A percentile compares a stretch with the other conserved stretches of the same genome.
Evolutionary conservation across 805 yeast genomes (phyloP).

Genomic region (Yarrowia alimentaria): DNA sequence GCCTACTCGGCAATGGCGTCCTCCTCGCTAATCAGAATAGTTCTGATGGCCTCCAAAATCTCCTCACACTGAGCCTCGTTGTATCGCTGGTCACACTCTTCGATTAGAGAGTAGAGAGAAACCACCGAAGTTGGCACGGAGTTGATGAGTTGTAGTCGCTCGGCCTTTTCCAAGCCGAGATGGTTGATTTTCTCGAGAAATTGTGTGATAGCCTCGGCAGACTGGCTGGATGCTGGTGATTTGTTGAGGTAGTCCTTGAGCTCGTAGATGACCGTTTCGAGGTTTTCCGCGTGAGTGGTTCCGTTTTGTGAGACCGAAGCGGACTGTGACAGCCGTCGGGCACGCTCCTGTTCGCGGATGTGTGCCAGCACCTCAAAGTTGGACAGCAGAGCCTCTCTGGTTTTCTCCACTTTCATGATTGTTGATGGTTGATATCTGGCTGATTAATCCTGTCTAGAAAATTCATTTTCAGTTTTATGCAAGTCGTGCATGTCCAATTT

Average conservation of each 20-base stretch:
- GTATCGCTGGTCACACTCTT: constrained; percentile 88
- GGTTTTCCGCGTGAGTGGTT: constrained; percentile 32
- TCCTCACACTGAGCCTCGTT: constrained; percentile 61
- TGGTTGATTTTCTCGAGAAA: constrained; percentile 46
- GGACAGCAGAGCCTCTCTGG: constrained; percentile 57
- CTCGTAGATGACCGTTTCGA: constrained; percentile 41
- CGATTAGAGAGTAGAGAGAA: constrained; percentile 73
- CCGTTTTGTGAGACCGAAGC: constrained; percentile 14
- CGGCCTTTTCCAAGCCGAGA: constrained; percentile 71
- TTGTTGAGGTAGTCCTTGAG: constrained; percentile 43
- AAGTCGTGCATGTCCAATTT: constrained; percentile 5
- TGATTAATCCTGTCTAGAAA: background rate
- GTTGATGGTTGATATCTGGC: background rate
- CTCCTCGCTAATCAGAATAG: constrained; percentile 7
- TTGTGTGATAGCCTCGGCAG: constrained; percentile 38
- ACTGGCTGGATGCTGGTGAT: constrained; percentile 43
- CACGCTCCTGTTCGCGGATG: constrained; percentile 45
- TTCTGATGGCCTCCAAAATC: constrained; percentile 48
- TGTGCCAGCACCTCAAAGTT: constrained; percentile 63
- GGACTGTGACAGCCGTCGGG: constrained; percentile 18
- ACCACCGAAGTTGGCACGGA: constrained; percentile 78
- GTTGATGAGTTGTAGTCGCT: constrained; percentile 79
- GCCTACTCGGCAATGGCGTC: constrained; percentile 10
- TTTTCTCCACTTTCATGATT: constrained; percentile 46
- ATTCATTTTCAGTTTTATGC: background rate